These are phyloP conservation scores for Phytophthora podocarpi DNA, from an alignment of 352 stramenopile species.

Conservation along the genomic window DNA sequence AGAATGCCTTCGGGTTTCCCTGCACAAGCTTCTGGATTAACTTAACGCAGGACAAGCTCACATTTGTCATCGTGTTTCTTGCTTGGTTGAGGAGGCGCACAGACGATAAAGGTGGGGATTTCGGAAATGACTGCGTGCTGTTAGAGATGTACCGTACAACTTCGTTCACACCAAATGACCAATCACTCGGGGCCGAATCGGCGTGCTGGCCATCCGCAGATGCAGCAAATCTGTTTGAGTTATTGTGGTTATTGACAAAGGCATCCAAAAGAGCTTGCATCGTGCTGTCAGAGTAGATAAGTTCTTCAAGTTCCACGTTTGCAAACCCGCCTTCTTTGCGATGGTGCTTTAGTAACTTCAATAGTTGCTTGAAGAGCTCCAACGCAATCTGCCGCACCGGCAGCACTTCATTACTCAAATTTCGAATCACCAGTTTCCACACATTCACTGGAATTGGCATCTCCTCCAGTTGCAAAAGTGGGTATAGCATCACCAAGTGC, in stretches of 20 bases:
- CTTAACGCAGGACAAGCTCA: conserved; percentile 45
- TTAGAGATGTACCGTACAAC: conserved; percentile 58
- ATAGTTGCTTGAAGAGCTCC: conserved; percentile 53
- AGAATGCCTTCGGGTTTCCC: conserved; percentile 43
- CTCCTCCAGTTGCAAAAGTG: conserved; percentile 55
- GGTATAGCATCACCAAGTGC: conserved; percentile 72
- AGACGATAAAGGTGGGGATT: conserved; percentile 52
- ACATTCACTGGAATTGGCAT: conserved; percentile 46
- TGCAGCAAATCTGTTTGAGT: conserved; percentile 57
- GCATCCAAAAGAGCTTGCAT: conserved; percentile 46
- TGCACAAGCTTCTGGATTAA: conserved; percentile 57
- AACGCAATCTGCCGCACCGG: conserved; percentile 66
- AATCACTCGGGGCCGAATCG: conserved; percentile 67
- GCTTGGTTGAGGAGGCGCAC: conserved; percentile 63
- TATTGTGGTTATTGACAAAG: conserved; percentile 69
- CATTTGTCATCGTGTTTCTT: conserved; percentile 38
- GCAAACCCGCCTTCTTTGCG: neutral
- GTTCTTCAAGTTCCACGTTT: conserved; percentile 21
- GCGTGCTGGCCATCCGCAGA: conserved; percentile 76
- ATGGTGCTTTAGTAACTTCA: conserved; percentile 51
- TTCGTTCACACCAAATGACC: conserved; percentile 78
- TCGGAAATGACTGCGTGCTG: conserved; percentile 50
- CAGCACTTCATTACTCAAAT: conserved; percentile 62
- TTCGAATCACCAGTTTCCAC: conserved; percentile 59
- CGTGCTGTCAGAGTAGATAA: conserved; percentile 56